phyloP scores from a whole-genome alignment of 1,139 yeast species.

The Suzukiozyma palmioleophila region DNA sequence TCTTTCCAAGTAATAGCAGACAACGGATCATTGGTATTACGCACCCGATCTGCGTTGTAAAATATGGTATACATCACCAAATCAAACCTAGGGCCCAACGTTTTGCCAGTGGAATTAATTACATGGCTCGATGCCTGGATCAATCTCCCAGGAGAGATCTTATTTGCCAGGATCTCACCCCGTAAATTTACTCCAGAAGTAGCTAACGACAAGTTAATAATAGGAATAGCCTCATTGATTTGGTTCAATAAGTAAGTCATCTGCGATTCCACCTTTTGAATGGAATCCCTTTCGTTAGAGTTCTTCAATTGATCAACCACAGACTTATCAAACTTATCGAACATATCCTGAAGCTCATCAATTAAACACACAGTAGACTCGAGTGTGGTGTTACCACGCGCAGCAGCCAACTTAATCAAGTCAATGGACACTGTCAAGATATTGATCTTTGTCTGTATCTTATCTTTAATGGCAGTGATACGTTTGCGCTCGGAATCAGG shows the following conservation, averaged over 20 bases:
- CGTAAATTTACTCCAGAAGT: constrained; percentile 67
- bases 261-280: constrained; percentile 45
- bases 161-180: constrained; percentile 31
- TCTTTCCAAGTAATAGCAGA: constrained; percentile 69
- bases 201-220: constrained; percentile 61
- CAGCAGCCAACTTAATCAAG: constrained; percentile 61
- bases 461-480: constrained; percentile 38
- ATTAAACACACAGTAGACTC: constrained; percentile 56
- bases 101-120: constrained; percentile 15
- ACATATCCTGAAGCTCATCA: constrained; percentile 52
- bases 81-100: constrained; percentile 62
- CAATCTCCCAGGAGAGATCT: constrained; percentile 64
- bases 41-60: constrained; percentile 51
- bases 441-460: constrained; percentile 56
- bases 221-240: constrained; percentile 69
- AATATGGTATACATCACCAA: constrained; percentile 62
- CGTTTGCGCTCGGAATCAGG: constrained; percentile 53
- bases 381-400: constrained; percentile 66
- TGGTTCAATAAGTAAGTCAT: constrained; percentile 46
- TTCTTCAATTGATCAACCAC: constrained; percentile 20
- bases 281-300: constrained; percentile 36
- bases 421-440: constrained; percentile 70
- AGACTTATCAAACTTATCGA: constrained; percentile 52
- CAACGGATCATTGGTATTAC: constrained; percentile 27
- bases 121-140: constrained; percentile 59